Evolutionary conservation across 495 filamentous ascomycete genomes (phyloP).

Genomic region (Rusavskia elegans): DNA sequence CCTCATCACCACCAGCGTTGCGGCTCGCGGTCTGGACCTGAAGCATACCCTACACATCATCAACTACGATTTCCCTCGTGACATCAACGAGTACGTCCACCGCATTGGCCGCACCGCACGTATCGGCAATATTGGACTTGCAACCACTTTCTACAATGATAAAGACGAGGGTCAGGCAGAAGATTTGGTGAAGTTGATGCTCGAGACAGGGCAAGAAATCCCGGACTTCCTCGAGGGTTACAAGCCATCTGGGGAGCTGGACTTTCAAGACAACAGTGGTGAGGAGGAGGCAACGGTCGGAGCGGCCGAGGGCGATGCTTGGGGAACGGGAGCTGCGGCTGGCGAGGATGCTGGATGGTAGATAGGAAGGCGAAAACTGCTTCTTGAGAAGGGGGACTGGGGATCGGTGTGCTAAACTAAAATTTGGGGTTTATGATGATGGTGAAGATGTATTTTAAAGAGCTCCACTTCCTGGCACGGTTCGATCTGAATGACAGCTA

Average conservation of each 20-base stretch:
- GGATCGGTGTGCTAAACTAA: too few relatives aligned
- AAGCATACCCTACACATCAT: slow-evolving; percentile 76
- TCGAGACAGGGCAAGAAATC: slow-evolving; percentile 61
- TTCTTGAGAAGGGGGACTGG: too few relatives aligned
- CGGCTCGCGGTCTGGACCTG: slow-evolving; percentile 83
- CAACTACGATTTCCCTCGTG: slow-evolving; percentile 90
- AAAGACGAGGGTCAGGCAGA: slow-evolving; percentile 50
- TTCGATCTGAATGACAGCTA: too few relatives aligned
- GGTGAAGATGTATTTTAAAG: too few relatives aligned
- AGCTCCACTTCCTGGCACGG: too few relatives aligned
- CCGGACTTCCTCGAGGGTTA: slow-evolving; percentile 66
- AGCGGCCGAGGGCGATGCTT: slow-evolving; percentile 10
- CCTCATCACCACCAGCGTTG: slow-evolving; percentile 69
- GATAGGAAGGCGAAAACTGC: neutral
- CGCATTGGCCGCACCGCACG: slow-evolving; percentile 92
- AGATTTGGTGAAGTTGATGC: slow-evolving; percentile 57
- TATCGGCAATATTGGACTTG: slow-evolving; percentile 74
- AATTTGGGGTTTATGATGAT: too few relatives aligned
- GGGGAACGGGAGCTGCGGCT: slow-evolving; percentile 3
- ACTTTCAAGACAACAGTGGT: slow-evolving; percentile 49
- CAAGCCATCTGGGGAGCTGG: slow-evolving; percentile 34
- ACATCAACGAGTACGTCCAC: slow-evolving; percentile 86
- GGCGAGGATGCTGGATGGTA: slow-evolving; percentile 3
- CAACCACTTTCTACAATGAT: slow-evolving; percentile 77
- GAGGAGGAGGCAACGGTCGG: slow-evolving; percentile 23